phyloP scores from a whole-genome alignment of 192 early-diverging fungal species.

The Ambispora gerdemannii region DNA sequence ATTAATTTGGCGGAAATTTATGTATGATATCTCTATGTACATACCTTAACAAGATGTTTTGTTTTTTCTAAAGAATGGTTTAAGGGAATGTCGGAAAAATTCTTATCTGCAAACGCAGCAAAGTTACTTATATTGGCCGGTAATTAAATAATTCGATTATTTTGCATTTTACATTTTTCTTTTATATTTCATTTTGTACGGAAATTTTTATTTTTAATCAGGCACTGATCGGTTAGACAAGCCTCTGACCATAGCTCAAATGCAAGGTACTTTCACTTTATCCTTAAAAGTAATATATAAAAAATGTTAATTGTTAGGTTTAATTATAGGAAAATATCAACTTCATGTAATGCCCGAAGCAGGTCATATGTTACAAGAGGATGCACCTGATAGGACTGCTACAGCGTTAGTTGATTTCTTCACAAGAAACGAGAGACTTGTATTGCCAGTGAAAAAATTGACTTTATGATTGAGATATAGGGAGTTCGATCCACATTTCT shows the following conservation, averaged over 20 bases:
- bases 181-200: background rate
- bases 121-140: constrained; percentile 69
- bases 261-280: constrained; percentile 54
- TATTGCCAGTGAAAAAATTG: constrained; percentile 45
- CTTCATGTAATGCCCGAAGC: constrained; percentile 62
- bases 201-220: constrained; percentile 14
- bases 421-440: constrained; percentile 61
- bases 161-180: background rate
- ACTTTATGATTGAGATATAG: too few relatives aligned
- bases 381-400: constrained; percentile 59
- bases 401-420: constrained; percentile 60
- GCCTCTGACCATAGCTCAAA: constrained; percentile 71
- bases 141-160: constrained; percentile 22
- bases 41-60: constrained; percentile 2
- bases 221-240: constrained; percentile 75
- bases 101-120: constrained; percentile 56
- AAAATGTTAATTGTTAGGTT: background rate
- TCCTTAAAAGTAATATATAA: constrained; percentile 29
- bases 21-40: background rate
- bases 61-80: constrained; percentile 51
- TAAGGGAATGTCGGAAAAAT: constrained; percentile 64
- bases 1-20: constrained; percentile 24
- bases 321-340: constrained; percentile 77
- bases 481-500: background rate
- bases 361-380: constrained; percentile 74